Base-by-base conservation (phyloP, 352 stramenopile species). In the Halophytophthora batemanensis region DNA sequence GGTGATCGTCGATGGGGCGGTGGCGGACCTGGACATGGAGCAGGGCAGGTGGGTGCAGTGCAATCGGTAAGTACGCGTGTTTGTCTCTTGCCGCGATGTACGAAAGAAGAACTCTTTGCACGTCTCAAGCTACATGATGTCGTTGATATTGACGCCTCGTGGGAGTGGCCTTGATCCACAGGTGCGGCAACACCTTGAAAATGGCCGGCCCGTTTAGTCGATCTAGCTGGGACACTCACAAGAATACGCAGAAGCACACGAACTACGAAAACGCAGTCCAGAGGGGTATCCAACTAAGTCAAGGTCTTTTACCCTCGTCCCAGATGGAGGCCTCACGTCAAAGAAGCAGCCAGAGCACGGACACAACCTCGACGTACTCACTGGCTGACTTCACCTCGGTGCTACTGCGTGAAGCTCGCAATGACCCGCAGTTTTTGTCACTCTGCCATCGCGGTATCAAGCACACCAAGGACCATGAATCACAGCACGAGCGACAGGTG, bases 41-140 rank as follows among this genome's bases (percentile, higher is more conserved):
- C 47, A 36, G 34, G 75, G 75, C 4, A 22, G 23, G 38, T 89
- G 78, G 75, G 66, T 89, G 23, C 69, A 65, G 29, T 89, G 78
- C 50, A 59, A 67, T 42, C 73, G 60, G 71, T 74, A 60, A 5
- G 29, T 17, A 5, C 11, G 33, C n/a, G 7, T 38, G 7, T 43
- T 8, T 17, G 25, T 35, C 19, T 45, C 35, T 13, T 10, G n/a
- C 11, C 39, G 28, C 45, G 14, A 8, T 51, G 8, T 7, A 18
- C 38, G 18, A 23, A 5, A 28, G 2, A 18, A n/a, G 41, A 7
- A 23, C 40, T 33, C 21, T 10, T 14, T 7, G 12, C 36, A 38
- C 28, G 21, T 21, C 5, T n/a, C 14, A 28, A 17, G 6, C n/a
- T 34, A 18, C 19, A 18, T 3, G 12, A 14, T 52, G 2, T 25